Percentiles rank a stretch among this genome's conserved stretches.
Evolutionary conservation across 2,329 filamentous ascomycete species (phyloP).

Genomic region (Phoma herbarum): DNA sequence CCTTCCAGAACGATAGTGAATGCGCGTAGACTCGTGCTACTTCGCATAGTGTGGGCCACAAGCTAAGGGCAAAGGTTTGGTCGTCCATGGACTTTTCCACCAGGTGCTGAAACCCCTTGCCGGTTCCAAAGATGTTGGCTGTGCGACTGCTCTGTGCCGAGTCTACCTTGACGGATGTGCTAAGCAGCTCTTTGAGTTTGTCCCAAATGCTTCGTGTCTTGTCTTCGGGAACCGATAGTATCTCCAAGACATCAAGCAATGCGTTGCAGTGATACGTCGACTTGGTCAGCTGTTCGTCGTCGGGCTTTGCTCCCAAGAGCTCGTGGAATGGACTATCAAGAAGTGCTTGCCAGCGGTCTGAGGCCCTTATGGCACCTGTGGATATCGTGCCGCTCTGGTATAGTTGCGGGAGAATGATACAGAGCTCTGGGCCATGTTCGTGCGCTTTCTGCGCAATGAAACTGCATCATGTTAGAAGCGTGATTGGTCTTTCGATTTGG

Average conservation of each 20-base stretch:
- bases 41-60: conserved; percentile 72
- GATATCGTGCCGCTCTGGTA: conserved; percentile 34
- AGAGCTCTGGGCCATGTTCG: conserved; percentile 42
- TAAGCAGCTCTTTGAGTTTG: conserved; percentile 34
- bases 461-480: conserved; percentile 55
- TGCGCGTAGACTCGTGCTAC: conserved; percentile 73
- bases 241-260: conserved; percentile 37
- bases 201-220: conserved; percentile 32
- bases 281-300: conserved; percentile 19
- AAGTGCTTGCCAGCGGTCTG: conserved; percentile 41
- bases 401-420: conserved; percentile 42
- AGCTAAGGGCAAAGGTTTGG: conserved; percentile 60
- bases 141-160: conserved; percentile 12
- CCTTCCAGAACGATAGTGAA: conserved; percentile 49
- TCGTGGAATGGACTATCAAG: conserved; percentile 75
- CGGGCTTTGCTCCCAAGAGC: conserved; percentile 43
- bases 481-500: conserved; percentile 13
- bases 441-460: conserved; percentile 68
- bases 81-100: conserved; percentile 62
- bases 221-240: conserved; percentile 32
- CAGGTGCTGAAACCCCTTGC: conserved; percentile 77
- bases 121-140: conserved; percentile 69
- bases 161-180: conserved; percentile 23
- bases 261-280: conserved; percentile 43
- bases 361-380: conserved; percentile 30